Percentiles rank a stretch among this genome's conserved stretches.
Evolutionary conservation across 2,329 filamentous ascomycete genomes (phyloP).

Genomic region (Trichoderma sp.): DNA sequence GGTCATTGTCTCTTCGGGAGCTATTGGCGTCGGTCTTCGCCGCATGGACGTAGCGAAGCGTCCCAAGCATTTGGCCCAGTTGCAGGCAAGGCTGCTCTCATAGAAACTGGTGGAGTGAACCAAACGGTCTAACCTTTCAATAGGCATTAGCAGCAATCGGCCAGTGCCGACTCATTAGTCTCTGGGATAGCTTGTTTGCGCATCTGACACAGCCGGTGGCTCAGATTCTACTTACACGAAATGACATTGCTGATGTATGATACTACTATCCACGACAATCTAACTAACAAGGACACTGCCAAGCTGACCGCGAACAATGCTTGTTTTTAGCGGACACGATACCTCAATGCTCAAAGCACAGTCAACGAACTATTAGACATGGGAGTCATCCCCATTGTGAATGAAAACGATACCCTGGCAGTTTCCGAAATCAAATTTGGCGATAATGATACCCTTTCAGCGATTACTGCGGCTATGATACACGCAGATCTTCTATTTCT

Average conservation of each 20-base stretch:
- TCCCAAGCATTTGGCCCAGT: constrained; percentile 84
- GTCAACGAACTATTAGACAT: constrained; percentile 86
- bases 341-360: constrained; percentile 94
- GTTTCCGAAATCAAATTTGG: constrained; percentile 99
- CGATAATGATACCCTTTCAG: constrained; percentile 95
- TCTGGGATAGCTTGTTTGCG: constrained; percentile 91
- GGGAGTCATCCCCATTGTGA: constrained; percentile 97
- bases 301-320: background rate
- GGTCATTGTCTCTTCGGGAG: constrained; percentile 93
- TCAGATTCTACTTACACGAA: constrained; percentile 89
- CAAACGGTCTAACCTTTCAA: background rate
- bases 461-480: constrained; percentile 95
- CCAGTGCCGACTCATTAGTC: constrained; percentile 88
- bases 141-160: constrained; percentile 91
- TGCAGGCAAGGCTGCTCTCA: constrained; percentile 58
- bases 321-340: constrained; percentile 53
- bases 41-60: constrained; percentile 85
- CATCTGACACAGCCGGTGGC: constrained; percentile 89
- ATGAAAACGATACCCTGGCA: constrained; percentile 95
- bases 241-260: constrained; percentile 88
- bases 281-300: no score
- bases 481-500: constrained; percentile 95
- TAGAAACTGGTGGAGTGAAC: background rate
- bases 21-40: constrained; percentile 88
- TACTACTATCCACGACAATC: background rate